Evolutionary conservation across 345 rosid genomes (phyloP).

Genomic region (Pistacia vera): DNA sequence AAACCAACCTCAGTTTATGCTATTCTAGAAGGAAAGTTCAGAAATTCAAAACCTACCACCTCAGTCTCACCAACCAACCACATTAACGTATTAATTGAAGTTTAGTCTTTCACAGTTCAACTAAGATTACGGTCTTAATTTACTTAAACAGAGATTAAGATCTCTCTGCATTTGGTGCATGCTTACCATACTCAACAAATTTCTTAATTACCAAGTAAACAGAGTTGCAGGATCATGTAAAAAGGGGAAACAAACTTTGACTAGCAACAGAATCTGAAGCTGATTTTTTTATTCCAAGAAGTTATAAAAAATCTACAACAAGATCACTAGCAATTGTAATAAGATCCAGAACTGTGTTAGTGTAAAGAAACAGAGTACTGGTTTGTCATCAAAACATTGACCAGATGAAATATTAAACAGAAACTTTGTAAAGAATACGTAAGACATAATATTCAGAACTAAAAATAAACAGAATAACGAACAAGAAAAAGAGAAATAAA

Average conservation of each 20-base stretch:
- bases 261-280: neutral
- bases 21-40: constrained; percentile 24
- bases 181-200: neutral
- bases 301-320: neutral
- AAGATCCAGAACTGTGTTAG: neutral
- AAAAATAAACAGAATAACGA: neutral
- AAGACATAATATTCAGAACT: neutral
- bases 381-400: no score
- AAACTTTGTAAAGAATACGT: neutral
- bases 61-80: constrained; percentile 23
- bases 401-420: no score
- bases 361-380: neutral
- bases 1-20: constrained; percentile 18
- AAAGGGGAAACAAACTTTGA: neutral
- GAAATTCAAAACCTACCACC: constrained; percentile 33
- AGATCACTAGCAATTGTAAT: neutral
- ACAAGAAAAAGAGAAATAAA: neutral
- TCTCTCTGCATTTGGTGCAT: neutral
- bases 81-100: neutral
- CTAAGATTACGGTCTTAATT: constrained; percentile 3
- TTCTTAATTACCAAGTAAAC: neutral
- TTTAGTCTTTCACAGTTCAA: neutral
- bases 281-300: neutral
- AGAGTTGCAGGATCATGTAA: neutral
- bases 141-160: neutral